Base-by-base conservation (phyloP, 495 filamentous ascomycete species). In the Hypoxylon perforatum region DNA sequence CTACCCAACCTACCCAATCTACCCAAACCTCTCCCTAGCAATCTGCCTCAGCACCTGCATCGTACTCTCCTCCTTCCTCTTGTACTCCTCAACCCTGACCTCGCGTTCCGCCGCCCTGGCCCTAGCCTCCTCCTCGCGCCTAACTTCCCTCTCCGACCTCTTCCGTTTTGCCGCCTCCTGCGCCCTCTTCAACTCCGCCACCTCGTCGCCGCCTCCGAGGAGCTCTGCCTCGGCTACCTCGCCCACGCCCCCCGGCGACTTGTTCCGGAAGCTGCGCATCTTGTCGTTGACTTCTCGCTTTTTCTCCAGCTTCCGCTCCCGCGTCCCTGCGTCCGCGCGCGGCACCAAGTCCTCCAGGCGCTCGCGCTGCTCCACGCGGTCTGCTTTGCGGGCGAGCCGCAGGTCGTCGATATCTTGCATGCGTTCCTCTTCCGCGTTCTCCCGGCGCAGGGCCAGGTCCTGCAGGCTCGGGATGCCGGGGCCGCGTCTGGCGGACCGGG, bases 301-400 rank as follows among this genome's bases (percentile, higher is more conserved):
- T 81, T 97, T 97, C 81, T 99, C 94, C 4, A 99, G 82, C 55
- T 87, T 86, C 8, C 94, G 87, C 76, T 96, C 95, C 22, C 88
- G 87, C 2, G 92, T 93, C 0, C 94, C 93, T 0, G 94, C 78
- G 48, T 94, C 93, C 0, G 94, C 92, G 12, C 92, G 90, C 3
- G 95, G 94, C 0, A 82, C 85, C 10, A 97, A 77, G 58, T 97
- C 94, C 9, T 97, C 93, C 0, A 93, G 82, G 0, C 79, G 81
- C 25, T 85, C 87, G 49, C 85, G 86, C 64, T 91, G 86, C 17
- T 73, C 60, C 47, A 77, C 79, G 1, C 87, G 84, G 48, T 96
- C 90, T 1, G 78, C 72, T 42, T 86, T 88, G 47, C 91, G 86
- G 1, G 85, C 82, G 17, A 80, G 74, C 18, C 86, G 84, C 2